A percentile compares a stretch with the other conserved stretches of the same genome.
Evolutionary conservation across 345 rosid genomes (phyloP).

Genomic region (Sisymbrium irio): DNA sequence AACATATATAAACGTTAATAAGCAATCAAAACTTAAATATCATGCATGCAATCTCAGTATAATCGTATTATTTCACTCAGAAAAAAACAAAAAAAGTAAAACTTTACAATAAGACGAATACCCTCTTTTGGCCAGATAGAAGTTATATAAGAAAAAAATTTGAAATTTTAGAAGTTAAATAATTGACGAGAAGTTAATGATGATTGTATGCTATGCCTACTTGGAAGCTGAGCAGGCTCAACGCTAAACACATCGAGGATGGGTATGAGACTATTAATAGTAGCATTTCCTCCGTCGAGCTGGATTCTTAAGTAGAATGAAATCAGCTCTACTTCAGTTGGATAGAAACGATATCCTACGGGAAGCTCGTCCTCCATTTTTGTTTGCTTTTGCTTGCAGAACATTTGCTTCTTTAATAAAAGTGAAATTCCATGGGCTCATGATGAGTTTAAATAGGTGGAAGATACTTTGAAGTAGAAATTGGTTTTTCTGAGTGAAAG

Average conservation of each 20-base stretch:
- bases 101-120: constrained; percentile 3
- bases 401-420: not conserved
- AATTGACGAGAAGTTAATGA: too few relatives aligned
- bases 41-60: constrained; percentile 7
- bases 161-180: too few relatives aligned
- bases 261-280: constrained; percentile 52
- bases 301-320: constrained; percentile 44
- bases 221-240: constrained; percentile 31
- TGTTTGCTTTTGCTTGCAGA: not conserved
- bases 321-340: constrained; percentile 57
- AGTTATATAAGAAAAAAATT: too few relatives aligned
- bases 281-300: constrained; percentile 32
- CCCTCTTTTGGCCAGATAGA: not conserved
- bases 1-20: not conserved
- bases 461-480: not conserved
- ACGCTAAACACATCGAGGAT: constrained; percentile 32
- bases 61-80: not conserved
- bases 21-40: not conserved
- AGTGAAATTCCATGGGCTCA: not conserved
- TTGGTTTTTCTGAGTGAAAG: constrained; percentile 23
- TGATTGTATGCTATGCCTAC: constrained; percentile 22
- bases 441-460: constrained; percentile 14
- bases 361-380: constrained; percentile 40
- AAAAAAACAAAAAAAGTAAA: not conserved
- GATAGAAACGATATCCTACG: constrained; percentile 59